A percentile compares a stretch with the other conserved stretches of the same genome.
phyloP scores from a whole-genome alignment of 768 basidiomycete genomes.

The Leccinum truebloodii region DNA sequence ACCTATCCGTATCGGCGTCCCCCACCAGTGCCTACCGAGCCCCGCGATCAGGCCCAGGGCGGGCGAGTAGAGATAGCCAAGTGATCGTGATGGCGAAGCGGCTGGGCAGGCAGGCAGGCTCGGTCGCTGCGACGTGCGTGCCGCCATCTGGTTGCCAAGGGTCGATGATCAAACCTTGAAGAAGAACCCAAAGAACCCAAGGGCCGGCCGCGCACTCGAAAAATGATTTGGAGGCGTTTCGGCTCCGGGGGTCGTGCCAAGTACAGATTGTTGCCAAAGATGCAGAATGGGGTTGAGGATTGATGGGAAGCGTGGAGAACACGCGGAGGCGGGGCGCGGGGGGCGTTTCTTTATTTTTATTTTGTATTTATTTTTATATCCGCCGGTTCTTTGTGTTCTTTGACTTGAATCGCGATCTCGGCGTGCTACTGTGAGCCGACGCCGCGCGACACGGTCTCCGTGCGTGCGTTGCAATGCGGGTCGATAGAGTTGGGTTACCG shows the following conservation, averaged over 20 bases:
- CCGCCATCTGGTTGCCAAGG: background rate
- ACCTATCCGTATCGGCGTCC: background rate
- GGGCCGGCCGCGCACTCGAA: background rate
- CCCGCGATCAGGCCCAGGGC: background rate
- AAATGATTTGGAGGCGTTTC: background rate
- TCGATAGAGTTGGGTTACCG: background rate
- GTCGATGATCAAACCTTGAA: background rate
- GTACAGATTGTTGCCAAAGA: background rate
- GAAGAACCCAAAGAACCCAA: background rate
- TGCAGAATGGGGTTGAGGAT: background rate
- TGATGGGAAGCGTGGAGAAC: background rate
- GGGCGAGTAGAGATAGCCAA: background rate
- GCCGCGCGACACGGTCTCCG: background rate
- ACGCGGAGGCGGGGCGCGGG: background rate
- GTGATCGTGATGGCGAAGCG: background rate
- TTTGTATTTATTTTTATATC: background rate
- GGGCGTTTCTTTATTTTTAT: background rate
- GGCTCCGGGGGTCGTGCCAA: background rate
- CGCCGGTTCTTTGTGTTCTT: background rate
- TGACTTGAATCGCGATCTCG: background rate
- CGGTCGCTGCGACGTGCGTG: background rate
- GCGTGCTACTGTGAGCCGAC: background rate
- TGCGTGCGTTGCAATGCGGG: background rate
- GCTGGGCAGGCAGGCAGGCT: background rate
- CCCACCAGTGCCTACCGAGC: background rate